These are phyloP conservation scores for Hypholoma fasciculare DNA, from an alignment of 768 basidiomycete species.

Conservation along the genomic window DNA sequence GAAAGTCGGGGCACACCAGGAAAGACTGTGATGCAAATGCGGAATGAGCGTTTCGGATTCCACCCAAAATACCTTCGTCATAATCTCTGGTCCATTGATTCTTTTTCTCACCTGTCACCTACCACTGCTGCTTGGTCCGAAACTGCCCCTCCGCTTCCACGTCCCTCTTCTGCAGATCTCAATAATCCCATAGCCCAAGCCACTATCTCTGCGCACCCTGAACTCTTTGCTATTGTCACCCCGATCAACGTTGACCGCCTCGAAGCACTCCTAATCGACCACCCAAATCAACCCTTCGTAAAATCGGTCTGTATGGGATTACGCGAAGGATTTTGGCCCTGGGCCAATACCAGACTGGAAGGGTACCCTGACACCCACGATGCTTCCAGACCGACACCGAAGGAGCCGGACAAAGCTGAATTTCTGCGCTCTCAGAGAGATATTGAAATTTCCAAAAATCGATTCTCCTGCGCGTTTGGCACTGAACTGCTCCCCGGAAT, in stretches of 20 bases:
- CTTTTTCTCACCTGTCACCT: background rate
- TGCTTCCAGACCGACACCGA: conserved; percentile 5
- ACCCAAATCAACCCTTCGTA: conserved; percentile 40
- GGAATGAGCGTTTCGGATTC: background rate
- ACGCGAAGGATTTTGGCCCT: conserved; percentile 47
- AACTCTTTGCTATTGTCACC: conserved; percentile 36
- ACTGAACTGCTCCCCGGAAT: conserved; percentile 5
- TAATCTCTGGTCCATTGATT: background rate
- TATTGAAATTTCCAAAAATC: background rate
- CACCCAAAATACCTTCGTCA: background rate
- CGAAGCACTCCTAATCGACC: conserved; percentile 22
- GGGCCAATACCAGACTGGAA: conserved; percentile 22
- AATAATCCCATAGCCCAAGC: conserved; percentile 13
- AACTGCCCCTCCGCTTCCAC: conserved; percentile 13
- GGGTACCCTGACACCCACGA: conserved; percentile 24
- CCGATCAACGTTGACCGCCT: conserved; percentile 35
- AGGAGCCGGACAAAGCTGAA: background rate
- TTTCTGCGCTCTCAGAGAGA: background rate
- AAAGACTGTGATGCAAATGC: background rate
- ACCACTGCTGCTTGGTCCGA: background rate
- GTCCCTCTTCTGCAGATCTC: conserved; percentile 18
- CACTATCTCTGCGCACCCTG: conserved; percentile 24
- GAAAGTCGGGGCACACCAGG: background rate
- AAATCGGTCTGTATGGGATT: conserved; percentile 29
- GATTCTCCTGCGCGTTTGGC: background rate